These are phyloP conservation scores for Toxoplasma gondii DNA, from an alignment of 169 alveolate species.

Conservation along the genomic window DNA sequence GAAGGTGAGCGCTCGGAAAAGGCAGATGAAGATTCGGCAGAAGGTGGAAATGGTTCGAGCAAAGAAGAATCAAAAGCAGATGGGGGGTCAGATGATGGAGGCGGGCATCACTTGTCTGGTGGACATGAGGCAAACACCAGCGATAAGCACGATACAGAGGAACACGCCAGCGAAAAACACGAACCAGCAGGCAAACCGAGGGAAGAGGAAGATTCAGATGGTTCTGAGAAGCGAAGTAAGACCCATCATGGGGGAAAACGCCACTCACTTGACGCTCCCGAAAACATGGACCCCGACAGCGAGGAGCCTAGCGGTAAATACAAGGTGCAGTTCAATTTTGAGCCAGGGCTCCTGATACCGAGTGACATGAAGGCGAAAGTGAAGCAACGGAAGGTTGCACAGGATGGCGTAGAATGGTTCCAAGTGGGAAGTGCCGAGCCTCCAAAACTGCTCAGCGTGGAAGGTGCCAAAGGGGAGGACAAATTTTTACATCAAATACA, in stretches of 20 bases:
- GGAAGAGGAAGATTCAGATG: not conserved
- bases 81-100: not conserved
- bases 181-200: not conserved
- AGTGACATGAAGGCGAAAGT: not conserved
- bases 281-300: not conserved
- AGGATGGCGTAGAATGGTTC: not conserved
- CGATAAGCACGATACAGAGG: not conserved
- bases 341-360: constrained; percentile 24
- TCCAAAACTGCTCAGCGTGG: not conserved
- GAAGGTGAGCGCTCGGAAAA: not conserved
- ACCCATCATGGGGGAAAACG: too few relatives aligned
- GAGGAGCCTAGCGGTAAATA: not conserved
- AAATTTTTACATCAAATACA: not conserved
- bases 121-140: not conserved
- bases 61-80: not conserved
- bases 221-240: too few relatives aligned
- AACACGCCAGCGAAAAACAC: too few relatives aligned
- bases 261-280: not conserved
- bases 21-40: not conserved
- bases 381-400: not conserved
- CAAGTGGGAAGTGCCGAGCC: not conserved
- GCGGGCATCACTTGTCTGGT: not conserved
- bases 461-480: constrained; percentile 2
- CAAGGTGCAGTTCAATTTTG: constrained; percentile 15
- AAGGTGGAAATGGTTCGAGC: not conserved